Evolutionary conservation across 208 protist genomes (phyloP), one percentile per base, ranked within the genome.

Genomic region (Angomonas deanei): DNA sequence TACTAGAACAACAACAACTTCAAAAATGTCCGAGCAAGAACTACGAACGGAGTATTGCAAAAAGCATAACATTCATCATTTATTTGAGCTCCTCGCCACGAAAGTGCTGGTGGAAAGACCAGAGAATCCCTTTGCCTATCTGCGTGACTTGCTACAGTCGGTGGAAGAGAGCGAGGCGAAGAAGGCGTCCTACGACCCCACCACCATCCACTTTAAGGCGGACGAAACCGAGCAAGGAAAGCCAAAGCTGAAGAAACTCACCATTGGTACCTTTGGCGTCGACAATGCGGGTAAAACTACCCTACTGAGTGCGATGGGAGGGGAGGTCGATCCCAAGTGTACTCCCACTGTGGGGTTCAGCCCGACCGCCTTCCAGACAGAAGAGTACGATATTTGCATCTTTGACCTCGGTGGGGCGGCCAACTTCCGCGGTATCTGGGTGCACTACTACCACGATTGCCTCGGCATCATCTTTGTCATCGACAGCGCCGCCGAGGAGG

Each of bases 261-360:
- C 92, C 0, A 50, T 97, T 17, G 92, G 78, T 11, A 86, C 82
- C 49, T 95, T 97, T 64, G 92, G 92, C 49, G 49, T 97, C 46
- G 84, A 93, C 54, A 87, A 91, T 60, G 92, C 92, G 0, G 99
- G 99, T 28, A 99, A 99, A 79, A 99, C 98, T 11, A 99, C 98
- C 10, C 89, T 99, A 21, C 73, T 99, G n/a, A 98, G 98, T 39
- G 83, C 92, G 26, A 88, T 99, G 61, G 97, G 97, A 54, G 98
- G 98, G 0, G 88, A 99, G 60, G 84, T 98, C 24, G 97, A 98
- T 10, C 66, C 74, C 34, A 80, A 88, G 27, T 96, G 97, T 48
- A 85, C 78, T 10, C 90, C 92, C 6, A 97, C 92, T 1, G 71
- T 96, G 8, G 92, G 92, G 28, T 97, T 97, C 61, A 80, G 77